Percentiles rank a stretch among this genome's conserved stretches.
These are phyloP conservation scores for Rhodocollybia butyracea DNA, from an alignment of 768 basidiomycete species.

Conservation along the genomic window DNA sequence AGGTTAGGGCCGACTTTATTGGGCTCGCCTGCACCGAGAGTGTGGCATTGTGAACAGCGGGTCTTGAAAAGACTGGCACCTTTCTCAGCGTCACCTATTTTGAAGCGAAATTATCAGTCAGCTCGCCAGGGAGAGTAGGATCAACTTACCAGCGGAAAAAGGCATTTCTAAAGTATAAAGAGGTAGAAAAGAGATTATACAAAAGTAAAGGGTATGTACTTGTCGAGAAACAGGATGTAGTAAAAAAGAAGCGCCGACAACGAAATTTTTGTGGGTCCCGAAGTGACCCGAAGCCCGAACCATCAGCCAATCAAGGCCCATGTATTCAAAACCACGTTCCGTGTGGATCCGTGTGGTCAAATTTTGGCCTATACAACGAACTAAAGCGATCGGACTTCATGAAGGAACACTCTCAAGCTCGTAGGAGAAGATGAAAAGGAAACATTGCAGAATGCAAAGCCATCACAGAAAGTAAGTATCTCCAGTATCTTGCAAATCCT, in stretches of 20 bases:
- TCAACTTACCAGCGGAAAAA: conserved; percentile 41
- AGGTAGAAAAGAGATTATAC: conserved; percentile 3
- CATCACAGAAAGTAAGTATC: too few species aligned
- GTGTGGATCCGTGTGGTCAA: too few species aligned
- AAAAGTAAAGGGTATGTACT: conserved; percentile 7
- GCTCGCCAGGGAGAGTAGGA: too few species aligned
- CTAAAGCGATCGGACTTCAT: too few species aligned
- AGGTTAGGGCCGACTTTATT: conserved; percentile 96
- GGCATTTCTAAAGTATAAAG: conserved; percentile 29
- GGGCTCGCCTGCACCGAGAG: conserved; percentile 68
- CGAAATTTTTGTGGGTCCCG: conserved; percentile 6
- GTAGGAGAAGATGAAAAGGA: too few species aligned
- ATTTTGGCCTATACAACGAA: too few species aligned
- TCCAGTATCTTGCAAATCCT: too few species aligned
- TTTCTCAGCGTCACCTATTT: conserved; percentile 77
- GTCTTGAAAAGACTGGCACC: conserved; percentile 97
- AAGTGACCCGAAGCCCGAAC: not conserved
- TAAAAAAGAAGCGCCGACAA: not conserved
- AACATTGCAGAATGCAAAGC: too few species aligned
- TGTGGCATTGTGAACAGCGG: conserved; percentile 94
- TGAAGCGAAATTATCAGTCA: not conserved
- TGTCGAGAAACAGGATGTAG: not conserved
- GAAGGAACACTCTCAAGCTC: too few species aligned
- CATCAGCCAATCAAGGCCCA: not conserved
- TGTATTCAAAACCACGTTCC: not conserved